Evolutionary conservation across 805 yeast genomes (phyloP).

Genomic region (Metschnikowia anglica): DNA sequence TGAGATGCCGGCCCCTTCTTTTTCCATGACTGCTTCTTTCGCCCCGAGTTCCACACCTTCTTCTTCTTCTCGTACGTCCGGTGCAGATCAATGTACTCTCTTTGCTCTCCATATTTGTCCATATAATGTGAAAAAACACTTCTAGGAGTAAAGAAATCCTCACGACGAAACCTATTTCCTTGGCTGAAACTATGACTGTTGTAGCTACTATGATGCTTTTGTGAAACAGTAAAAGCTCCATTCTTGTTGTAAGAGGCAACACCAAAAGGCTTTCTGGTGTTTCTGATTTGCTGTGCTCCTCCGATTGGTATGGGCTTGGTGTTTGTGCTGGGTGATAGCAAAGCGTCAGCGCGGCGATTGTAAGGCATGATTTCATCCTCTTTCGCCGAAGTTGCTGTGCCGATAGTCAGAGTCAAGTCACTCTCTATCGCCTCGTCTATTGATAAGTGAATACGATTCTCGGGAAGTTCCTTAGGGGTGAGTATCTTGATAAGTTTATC

Average conservation of each 20-base stretch:
- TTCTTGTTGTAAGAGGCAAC: slow-evolving; percentile 55
- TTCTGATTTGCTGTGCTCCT: slow-evolving; percentile 33
- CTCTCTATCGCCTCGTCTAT: slow-evolving; percentile 13
- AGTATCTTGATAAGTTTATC: slow-evolving; percentile 1
- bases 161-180: slow-evolving; percentile 49
- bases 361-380: slow-evolving; percentile 26
- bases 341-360: slow-evolving; percentile 45
- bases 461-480: slow-evolving; percentile 1
- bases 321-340: slow-evolving; percentile 37
- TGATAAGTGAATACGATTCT: slow-evolving; percentile 6
- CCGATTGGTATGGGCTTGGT: slow-evolving; percentile 43
- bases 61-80: slow-evolving; percentile 21
- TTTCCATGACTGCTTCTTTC: slow-evolving; percentile 33
- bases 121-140: slow-evolving; percentile 68
- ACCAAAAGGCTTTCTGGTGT: slow-evolving; percentile 59
- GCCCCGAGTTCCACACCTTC: slow-evolving; percentile 18
- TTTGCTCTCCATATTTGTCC: slow-evolving; percentile 57
- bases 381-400: slow-evolving; percentile 1
- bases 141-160: slow-evolving; percentile 77
- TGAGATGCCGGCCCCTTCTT: slow-evolving; percentile 14
- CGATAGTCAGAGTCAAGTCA: slow-evolving; percentile 7
- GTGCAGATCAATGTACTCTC: slow-evolving; percentile 20
- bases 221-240: slow-evolving; percentile 9
- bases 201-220: slow-evolving; percentile 12
- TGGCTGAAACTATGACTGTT: slow-evolving; percentile 9